These are phyloP conservation scores for Tolypocladium cylindrosporum DNA, from an alignment of 2,329 filamentous ascomycete genomes.

Conservation along the genomic window DNA sequence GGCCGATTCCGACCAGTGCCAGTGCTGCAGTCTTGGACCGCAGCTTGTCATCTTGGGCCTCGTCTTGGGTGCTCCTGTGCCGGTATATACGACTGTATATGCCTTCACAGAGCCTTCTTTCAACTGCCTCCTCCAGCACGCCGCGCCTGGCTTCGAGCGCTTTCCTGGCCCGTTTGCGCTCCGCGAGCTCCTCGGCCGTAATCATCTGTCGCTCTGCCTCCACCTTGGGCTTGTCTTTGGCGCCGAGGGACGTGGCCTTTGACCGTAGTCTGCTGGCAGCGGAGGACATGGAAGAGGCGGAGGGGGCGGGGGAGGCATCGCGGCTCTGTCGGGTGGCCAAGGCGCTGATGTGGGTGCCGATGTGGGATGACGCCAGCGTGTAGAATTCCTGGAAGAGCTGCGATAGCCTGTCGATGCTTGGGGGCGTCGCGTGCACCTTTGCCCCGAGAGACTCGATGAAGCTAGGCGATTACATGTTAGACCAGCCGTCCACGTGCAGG, in stretches of 20 bases:
- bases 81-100: conserved; percentile 85
- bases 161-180: conserved; percentile 68
- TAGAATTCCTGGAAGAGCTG: conserved; percentile 96
- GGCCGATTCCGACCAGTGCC: conserved; percentile 80
- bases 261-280: conserved; percentile 45
- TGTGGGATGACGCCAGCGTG: conserved; percentile 65
- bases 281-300: conserved; percentile 45
- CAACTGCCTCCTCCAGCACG: conserved; percentile 81
- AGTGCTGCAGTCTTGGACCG: conserved; percentile 89
- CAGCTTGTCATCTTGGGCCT: conserved; percentile 88
- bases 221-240: conserved; percentile 39
- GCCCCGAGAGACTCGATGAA: conserved; percentile 86
- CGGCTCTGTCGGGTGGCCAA: conserved; percentile 67
- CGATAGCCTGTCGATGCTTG: conserved; percentile 72
- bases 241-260: conserved; percentile 43
- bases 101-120: conserved; percentile 73
- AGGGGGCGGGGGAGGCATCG: conserved; percentile 46
- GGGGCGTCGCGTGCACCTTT: conserved; percentile 75
- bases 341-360: conserved; percentile 76
- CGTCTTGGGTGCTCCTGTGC: conserved; percentile 84
- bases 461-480: conserved; percentile 31
- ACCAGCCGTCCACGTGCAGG: background rate
- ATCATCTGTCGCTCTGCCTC: conserved; percentile 72
- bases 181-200: conserved; percentile 72
- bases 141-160: conserved; percentile 67